phyloP scores from a whole-genome alignment of 306 rosid genomes.

The Herpetospermum pedunculosum region DNA sequence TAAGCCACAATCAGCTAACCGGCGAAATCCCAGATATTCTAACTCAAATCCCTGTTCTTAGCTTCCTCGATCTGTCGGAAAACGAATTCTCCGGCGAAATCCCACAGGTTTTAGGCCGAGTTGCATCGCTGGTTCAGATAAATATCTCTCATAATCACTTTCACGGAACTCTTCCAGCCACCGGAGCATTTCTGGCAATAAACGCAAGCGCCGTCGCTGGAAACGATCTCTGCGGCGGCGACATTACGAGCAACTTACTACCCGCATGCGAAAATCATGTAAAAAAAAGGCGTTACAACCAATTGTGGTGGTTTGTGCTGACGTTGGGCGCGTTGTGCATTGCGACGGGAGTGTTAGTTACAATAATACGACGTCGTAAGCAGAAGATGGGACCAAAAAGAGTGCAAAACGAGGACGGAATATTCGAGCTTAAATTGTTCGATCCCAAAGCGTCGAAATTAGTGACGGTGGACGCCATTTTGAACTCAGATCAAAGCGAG shows the following conservation, averaged over 20 bases:
- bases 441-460: constrained; percentile 23
- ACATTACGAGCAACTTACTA: constrained; percentile 27
- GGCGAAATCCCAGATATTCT: constrained; percentile 49
- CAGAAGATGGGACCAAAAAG: constrained; percentile 17
- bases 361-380: constrained; percentile 22
- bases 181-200: constrained; percentile 60
- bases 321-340: neutral
- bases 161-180: constrained; percentile 58
- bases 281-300: constrained; percentile 3
- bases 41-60: constrained; percentile 57
- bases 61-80: constrained; percentile 60
- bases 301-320: constrained; percentile 23
- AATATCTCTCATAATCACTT: constrained; percentile 69
- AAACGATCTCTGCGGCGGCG: constrained; percentile 46
- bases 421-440: constrained; percentile 58
- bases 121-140: constrained; percentile 61
- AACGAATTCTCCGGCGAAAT: constrained; percentile 68
- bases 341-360: neutral
- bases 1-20: constrained; percentile 42
- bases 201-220: constrained; percentile 65
- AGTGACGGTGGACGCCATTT: constrained; percentile 36
- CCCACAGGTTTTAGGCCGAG: constrained; percentile 37
- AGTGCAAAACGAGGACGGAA: constrained; percentile 49
- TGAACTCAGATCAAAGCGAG: constrained; percentile 27
- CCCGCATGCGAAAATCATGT: constrained; percentile 38